A percentile compares a stretch with the other conserved stretches of the same genome.
phyloP scores from a whole-genome alignment of 371 early-diverging fungal species.

The Mortierella sp. region DNA sequence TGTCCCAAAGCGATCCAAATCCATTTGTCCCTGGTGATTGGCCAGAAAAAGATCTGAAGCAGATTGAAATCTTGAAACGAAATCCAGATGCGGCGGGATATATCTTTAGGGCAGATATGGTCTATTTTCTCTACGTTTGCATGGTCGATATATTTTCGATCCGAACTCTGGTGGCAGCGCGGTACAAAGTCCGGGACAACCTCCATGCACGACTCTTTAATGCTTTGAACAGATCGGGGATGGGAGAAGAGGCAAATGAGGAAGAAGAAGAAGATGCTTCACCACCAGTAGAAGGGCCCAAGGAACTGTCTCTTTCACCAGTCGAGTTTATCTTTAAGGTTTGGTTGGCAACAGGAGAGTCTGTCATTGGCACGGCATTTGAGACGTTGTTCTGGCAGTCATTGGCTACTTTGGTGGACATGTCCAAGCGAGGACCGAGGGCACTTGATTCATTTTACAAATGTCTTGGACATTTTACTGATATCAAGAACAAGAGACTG shows the following conservation, averaged over 20 bases:
- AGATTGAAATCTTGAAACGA: slow-evolving; percentile 6
- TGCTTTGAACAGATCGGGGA: slow-evolving; percentile 2
- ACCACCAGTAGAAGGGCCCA: not conserved
- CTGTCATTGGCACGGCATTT: slow-evolving; percentile 25
- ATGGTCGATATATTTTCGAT: slow-evolving; percentile 29
- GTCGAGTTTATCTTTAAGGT: slow-evolving; percentile 43
- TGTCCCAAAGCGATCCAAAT: slow-evolving; percentile 29
- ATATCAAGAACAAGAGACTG: slow-evolving; percentile 26
- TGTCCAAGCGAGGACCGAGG: slow-evolving; percentile 23
- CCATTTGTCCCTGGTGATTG: slow-evolving; percentile 22
- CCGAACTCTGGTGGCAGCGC: slow-evolving; percentile 17
- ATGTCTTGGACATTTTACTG: slow-evolving; percentile 28
- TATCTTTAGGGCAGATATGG: slow-evolving; percentile 40
- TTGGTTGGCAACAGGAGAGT: slow-evolving; percentile 38
- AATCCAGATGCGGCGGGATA: slow-evolving; percentile 26
- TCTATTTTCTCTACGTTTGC: slow-evolving; percentile 22
- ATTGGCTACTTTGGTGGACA: slow-evolving; percentile 25
- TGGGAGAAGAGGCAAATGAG: not conserved
- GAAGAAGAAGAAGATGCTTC: no score
- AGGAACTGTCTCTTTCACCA: slow-evolving; percentile 10
- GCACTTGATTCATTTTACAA: slow-evolving; percentile 21
- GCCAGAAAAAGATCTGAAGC: slow-evolving; percentile 18
- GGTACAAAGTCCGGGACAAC: slow-evolving; percentile 23
- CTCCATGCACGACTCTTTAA: slow-evolving; percentile 15
- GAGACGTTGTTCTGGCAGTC: slow-evolving; percentile 44